Evolutionary conservation across 1,284 basidiomycete species (phyloP).

Genomic region (Phenoliferia sp.): DNA sequence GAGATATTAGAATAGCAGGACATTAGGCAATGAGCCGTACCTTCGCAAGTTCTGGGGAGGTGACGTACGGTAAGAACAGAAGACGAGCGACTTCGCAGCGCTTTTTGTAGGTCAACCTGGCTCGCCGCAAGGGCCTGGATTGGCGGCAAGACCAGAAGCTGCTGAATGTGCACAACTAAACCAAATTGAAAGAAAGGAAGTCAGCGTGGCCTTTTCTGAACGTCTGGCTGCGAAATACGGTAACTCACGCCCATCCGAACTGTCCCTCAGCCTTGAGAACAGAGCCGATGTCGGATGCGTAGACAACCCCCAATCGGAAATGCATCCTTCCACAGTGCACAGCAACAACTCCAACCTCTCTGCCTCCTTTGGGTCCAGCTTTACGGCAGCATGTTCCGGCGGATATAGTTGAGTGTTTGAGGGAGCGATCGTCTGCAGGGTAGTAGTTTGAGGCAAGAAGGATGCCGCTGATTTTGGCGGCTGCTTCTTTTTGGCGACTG

Average conservation of each 20-base stretch:
- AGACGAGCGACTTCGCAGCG: constrained; percentile 11
- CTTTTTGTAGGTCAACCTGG: constrained; percentile 27
- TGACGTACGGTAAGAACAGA: constrained; percentile 22
- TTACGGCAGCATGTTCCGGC: neutral
- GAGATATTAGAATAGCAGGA: neutral
- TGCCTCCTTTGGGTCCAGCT: constrained; percentile 1
- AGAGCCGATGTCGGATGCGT: constrained; percentile 1
- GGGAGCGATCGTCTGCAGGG: neutral
- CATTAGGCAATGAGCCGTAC: no score
- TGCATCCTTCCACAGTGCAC: constrained; percentile 5
- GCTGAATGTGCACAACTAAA: constrained; percentile 27
- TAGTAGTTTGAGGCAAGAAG: neutral
- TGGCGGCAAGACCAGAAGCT: constrained; percentile 16
- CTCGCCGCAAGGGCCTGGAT: constrained; percentile 19
- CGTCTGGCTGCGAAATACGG: neutral
- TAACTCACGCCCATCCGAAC: constrained; percentile 7
- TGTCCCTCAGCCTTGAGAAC: constrained; percentile 1
- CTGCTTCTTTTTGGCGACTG: neutral
- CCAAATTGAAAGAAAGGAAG: neutral
- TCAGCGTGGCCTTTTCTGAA: neutral
- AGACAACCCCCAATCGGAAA: constrained; percentile 25
- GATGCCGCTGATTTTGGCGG: neutral
- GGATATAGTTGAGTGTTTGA: neutral
- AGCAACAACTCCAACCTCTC: constrained; percentile 19
- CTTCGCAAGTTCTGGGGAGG: no score